Evolutionary conservation across 179 eudicot species (phyloP), one percentile per base, ranked within the genome.

Genomic region (Amaranthus tricolor): DNA sequence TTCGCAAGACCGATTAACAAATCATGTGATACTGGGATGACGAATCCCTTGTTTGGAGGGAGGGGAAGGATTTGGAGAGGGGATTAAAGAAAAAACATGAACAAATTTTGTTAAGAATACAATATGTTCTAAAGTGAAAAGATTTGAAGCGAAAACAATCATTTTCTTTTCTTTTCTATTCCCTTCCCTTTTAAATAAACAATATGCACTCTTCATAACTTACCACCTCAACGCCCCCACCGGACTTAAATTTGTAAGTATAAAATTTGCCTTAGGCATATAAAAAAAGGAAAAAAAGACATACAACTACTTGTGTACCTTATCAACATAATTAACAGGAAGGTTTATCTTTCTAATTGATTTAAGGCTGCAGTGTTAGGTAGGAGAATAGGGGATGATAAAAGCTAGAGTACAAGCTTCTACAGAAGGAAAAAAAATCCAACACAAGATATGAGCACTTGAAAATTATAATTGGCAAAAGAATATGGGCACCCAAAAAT

Each of bases 221-320:
- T 31, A 31, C 1, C 40, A 31, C 40, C 40, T 31, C 40, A 31
- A 31, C 40, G 40, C 2, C 40, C 40, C 40, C 40, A 31, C 1
- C 2, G 63, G 63, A 12, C 7, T 9, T 19, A 9, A 59, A 9
- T 10, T 9, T 19, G 19, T 8, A 9, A 59, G 9, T 19, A 8
- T 20, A 9, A 59, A 20, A 20, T 58, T 17, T 1, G 11, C n/a
- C 12, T 13, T 11, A 6, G 59, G 62, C 14, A 8, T n/a, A 9
- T 19, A 59, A 6, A 19, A 6, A 6, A 16, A 56, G 49, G 24
- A 45, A 13, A 53, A 68, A 4, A 13, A 40, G 44, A 69, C 49
- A 14, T 3, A 53, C 72, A 53, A 69, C 72, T 60, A 52, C 72
- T 60, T 52, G 47, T 15, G 40, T 4, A 53, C 48, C 48, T 69